Evolutionary conservation across 23 red algal species (phyloP).

Genomic region (Cyanidioschyzon merolae): DNA sequence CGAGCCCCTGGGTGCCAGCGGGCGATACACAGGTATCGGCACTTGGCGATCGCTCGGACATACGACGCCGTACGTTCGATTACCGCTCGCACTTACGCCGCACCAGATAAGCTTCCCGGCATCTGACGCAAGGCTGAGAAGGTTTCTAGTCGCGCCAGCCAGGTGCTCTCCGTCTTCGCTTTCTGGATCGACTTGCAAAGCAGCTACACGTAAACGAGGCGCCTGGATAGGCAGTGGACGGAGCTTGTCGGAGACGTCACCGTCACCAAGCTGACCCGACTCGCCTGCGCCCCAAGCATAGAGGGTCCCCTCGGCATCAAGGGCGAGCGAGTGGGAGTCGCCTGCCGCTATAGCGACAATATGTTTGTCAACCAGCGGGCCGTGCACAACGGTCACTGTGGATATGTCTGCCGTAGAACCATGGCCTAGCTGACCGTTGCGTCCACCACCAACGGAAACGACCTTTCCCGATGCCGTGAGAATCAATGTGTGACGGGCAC

Average conservation of each 20-base stretch:
- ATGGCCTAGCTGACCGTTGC: conserved; percentile 55
- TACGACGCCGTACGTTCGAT: conserved; percentile 19
- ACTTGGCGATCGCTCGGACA: background rate
- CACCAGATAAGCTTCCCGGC: conserved; percentile 16
- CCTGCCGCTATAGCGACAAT: conserved; percentile 54
- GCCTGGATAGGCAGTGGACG: conserved; percentile 25
- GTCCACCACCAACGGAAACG: conserved; percentile 49
- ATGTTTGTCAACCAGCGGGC: conserved; percentile 14
- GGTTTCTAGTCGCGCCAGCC: conserved; percentile 1
- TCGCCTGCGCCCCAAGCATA: conserved; percentile 69
- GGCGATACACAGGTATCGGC: background rate
- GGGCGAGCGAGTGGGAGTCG: conserved; percentile 44
- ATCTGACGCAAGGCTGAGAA: conserved; percentile 20
- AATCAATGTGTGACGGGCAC: conserved; percentile 37
- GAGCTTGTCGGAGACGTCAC: conserved; percentile 56
- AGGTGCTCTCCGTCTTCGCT: background rate
- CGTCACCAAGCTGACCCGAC: conserved; percentile 66
- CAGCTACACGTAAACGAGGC: conserved; percentile 33
- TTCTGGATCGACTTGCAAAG: conserved; percentile 23
- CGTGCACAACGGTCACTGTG: conserved; percentile 21
- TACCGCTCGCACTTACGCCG: conserved; percentile 31
- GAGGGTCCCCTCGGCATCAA: conserved; percentile 37
- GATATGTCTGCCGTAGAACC: conserved; percentile 29
- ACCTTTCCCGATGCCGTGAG: conserved; percentile 38
- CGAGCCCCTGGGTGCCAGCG: background rate